Base-by-base conservation (phyloP, 257 asterid genomes). In the Catharanthus roseus region DNA sequence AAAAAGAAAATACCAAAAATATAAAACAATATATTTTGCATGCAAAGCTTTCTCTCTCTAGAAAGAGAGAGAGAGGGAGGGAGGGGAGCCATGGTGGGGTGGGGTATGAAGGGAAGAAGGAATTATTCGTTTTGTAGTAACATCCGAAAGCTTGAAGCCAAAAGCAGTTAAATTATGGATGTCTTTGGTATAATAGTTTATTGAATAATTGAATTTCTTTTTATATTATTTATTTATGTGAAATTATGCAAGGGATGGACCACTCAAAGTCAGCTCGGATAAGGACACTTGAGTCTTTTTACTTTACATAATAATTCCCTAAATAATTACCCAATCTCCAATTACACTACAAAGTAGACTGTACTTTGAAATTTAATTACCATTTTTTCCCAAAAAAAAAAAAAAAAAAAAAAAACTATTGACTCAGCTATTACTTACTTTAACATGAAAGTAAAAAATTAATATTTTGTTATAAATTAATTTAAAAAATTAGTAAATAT, bases 111-210 rank as follows among this genome's bases (percentile, higher is more conserved):
- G 71, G 58, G 71, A 53, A 39, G 76, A 79, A 71, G 70, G 96
- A 87, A 87, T 82, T 73, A 88, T 78, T 77, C 87, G 78, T 57
- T 79, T 73, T 75, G 86, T 72, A 76, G 87, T 78, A 91, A 64
- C 73, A 81, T 91, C 90, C 97, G 83, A 86, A 44, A 66, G 91
- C 82, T 75, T 83, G 79, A 62, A 68, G 90, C 88, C 97, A 89
- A 91, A 87, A 87, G 77, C 80, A 81, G 84, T 86, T 86, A 65
- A 72, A 79, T 80, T 73, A 60, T 75, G 61, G 38, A 55, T 69
- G 24, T 68, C 74, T 45, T 53, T 49, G 72, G 41, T 64, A 16
- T 62, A 61, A 72, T 77, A 56, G 72, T 77, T 75, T 78, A 77
- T 81, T 67, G 76, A 29, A 51, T 55, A 68, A 56, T 78, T 69